These are phyloP conservation scores for Mycena albidolilacea DNA, from an alignment of 768 basidiomycete genomes.

Conservation along the genomic window DNA sequence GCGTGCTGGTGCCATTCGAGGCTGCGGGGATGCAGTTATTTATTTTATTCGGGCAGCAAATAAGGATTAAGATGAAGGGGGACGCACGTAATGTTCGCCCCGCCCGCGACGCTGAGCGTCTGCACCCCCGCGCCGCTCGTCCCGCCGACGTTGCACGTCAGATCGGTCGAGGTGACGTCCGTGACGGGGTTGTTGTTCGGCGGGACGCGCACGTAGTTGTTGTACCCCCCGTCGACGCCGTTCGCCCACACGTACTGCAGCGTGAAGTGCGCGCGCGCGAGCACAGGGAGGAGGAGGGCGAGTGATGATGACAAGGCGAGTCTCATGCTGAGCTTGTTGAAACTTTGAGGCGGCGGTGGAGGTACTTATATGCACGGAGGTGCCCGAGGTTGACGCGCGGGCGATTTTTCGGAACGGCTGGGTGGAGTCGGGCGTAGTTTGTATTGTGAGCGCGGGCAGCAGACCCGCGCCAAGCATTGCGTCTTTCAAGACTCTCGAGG, in stretches of 20 bases:
- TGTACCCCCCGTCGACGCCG: constrained; percentile 65
- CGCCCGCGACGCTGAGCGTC: constrained; percentile 60
- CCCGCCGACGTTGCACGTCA: constrained; percentile 69
- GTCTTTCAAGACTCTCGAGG: background rate
- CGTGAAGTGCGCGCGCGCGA: constrained; percentile 49
- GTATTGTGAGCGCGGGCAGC: background rate
- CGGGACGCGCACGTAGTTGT: constrained; percentile 61
- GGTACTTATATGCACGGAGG: background rate
- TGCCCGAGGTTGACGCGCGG: constrained; percentile 24
- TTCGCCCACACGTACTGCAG: constrained; percentile 69
- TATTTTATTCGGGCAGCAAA: background rate
- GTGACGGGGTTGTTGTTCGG: constrained; percentile 71
- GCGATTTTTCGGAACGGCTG: constrained; percentile 15
- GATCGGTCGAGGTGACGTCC: constrained; percentile 66
- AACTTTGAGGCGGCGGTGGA: too few relatives aligned
- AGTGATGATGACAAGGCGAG: background rate
- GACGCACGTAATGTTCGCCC: constrained; percentile 58
- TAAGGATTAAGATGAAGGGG: background rate
- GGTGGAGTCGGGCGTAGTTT: background rate
- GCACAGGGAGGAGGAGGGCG: background rate
- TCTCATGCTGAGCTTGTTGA: background rate
- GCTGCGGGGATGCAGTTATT: constrained; percentile 39
- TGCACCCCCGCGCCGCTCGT: constrained; percentile 56
- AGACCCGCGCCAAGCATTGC: constrained; percentile 11
- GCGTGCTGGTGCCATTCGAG: constrained; percentile 72